Evolutionary conservation across 1,139 yeast genomes (phyloP).

Genomic region (Hemisphaericaspora xylanilytica): DNA sequence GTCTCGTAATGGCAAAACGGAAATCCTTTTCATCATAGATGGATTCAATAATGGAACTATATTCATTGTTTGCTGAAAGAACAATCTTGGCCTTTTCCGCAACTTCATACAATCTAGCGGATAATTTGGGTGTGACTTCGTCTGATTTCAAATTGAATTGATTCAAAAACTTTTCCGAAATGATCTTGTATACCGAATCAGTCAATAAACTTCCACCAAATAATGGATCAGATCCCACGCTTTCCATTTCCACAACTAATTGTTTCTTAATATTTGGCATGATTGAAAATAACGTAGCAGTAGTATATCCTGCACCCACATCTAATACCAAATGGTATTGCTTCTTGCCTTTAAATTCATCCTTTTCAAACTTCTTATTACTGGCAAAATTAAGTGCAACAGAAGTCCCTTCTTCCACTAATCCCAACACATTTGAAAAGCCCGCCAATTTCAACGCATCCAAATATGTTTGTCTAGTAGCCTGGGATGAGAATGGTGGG

Average conservation of each 20-base stretch:
- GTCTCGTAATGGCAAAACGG: slow-evolving; percentile 60
- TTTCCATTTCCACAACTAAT: slow-evolving; percentile 59
- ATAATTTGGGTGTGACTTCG: slow-evolving; percentile 52
- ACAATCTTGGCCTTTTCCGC: slow-evolving; percentile 87
- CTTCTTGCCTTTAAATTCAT: slow-evolving; percentile 33
- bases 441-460: slow-evolving; percentile 78
- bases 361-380: slow-evolving; percentile 40
- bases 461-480: slow-evolving; percentile 66
- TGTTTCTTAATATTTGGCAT: slow-evolving; percentile 37
- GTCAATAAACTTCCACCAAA: slow-evolving; percentile 82
- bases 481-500: slow-evolving; percentile 66
- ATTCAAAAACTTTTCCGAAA: slow-evolving; percentile 55
- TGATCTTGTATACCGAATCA: slow-evolving; percentile 55
- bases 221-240: slow-evolving; percentile 61
- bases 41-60: slow-evolving; percentile 68
- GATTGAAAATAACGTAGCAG: slow-evolving; percentile 76
- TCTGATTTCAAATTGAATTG: slow-evolving; percentile 35
- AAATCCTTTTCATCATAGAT: slow-evolving; percentile 72
- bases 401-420: slow-evolving; percentile 88
- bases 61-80: slow-evolving; percentile 84
- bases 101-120: slow-evolving; percentile 70
- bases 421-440: slow-evolving; percentile 54
- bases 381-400: slow-evolving; percentile 78
- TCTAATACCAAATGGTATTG: slow-evolving; percentile 78
- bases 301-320: slow-evolving; percentile 90